Evolutionary conservation across 2,329 filamentous ascomycete species (phyloP), one percentile per base, ranked within the genome.

Genomic region (Paracamarosporium sp.): DNA sequence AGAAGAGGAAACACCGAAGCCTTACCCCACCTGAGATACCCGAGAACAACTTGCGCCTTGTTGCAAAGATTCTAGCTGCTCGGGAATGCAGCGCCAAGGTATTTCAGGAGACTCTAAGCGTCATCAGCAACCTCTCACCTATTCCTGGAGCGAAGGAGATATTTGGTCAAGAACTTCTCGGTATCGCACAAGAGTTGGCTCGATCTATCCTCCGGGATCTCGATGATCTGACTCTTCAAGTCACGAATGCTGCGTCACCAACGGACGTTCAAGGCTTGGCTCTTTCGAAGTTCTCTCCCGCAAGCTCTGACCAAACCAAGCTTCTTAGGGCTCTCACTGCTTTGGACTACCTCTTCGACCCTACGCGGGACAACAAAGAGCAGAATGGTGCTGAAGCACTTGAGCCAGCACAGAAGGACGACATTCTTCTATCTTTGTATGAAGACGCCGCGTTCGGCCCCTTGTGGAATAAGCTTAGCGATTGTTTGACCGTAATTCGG

Each of bases 31-130:
- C 95, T 0, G 84, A 93, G 43, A 89, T 99, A 53, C 93, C 95
- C 5, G 88, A 94, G 28, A 86, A 93, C 72, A 97, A 98, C 73
- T 85, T 99, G 55, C 91, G 91, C 57, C 83, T 98, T 56, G 93
- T 99, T n/a, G 91, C 98, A 67, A 95, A 95, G 74, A 97, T 99
- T 56, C 91, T 99, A 64, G 92, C 96, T 41, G 94, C 94, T 61
- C 90, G 93, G 47, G 95, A 99, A 77, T 99, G 95, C 79, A 97
- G 92, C 72, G 93, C 92, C 62, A 97, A 97, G 82, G 98, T 95
- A 0, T 99, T 99, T 84, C 91, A 95, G 73, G 96, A 98, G 76
- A 98, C 95, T 0, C 86, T 99, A 53, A 95, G 94, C 15, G 96
- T 96, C n/a, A 97, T 99, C 82, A 98, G 97, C 80, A 97, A 98